phyloP scores from a whole-genome alignment of 2,329 filamentous ascomycete genomes.

The Lasiodiplodia sp. region DNA sequence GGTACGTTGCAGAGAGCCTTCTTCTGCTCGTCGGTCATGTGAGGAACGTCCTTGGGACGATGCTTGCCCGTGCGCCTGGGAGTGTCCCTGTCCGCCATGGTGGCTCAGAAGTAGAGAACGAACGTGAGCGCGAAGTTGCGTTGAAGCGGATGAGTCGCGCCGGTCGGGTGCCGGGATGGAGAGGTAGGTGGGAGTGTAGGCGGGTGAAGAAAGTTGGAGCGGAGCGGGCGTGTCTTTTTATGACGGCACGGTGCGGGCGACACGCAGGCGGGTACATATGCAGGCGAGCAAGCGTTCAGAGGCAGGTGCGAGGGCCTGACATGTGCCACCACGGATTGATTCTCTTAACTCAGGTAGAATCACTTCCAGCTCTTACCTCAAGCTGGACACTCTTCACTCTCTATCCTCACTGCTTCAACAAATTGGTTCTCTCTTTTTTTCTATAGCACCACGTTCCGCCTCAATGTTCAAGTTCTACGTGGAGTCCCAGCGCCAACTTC shows the following conservation, averaged over 20 bases:
- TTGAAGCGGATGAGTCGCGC: neutral
- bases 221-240: neutral
- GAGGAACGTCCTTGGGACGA: neutral
- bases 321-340: neutral
- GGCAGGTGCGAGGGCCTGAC: neutral
- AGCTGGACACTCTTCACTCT: neutral
- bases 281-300: neutral
- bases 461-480: neutral
- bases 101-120: neutral
- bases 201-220: neutral
- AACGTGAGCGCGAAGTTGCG: neutral
- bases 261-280: neutral
- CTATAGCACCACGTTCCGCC: neutral
- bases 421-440: neutral
- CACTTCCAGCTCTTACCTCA: neutral
- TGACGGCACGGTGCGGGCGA: neutral
- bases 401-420: neutral
- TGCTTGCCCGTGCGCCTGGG: neutral
- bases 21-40: slow-evolving; percentile 16
- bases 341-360: neutral
- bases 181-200: neutral
- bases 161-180: neutral
- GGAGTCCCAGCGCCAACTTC: neutral
- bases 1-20: neutral
- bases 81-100: neutral